These are phyloP conservation scores for Thecaphora frezii DNA, from an alignment of 1,284 basidiomycete genomes.

Conservation along the genomic window DNA sequence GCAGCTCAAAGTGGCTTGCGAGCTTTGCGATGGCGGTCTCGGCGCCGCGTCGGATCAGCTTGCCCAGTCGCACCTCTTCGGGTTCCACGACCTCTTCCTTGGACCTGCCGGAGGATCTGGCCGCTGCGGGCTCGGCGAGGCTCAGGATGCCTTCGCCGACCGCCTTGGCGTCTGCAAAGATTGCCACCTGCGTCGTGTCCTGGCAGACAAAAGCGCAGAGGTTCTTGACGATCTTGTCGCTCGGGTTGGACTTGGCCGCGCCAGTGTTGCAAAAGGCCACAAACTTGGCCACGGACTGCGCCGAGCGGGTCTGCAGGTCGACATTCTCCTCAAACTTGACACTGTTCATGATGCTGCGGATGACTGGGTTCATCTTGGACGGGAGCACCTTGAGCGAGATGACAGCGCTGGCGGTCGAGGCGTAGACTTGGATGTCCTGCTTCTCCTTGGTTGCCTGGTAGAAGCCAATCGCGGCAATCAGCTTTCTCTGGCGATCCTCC, in stretches of 20 bases:
- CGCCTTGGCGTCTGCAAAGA: slow-evolving; percentile 73
- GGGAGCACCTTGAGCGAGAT: slow-evolving; percentile 63
- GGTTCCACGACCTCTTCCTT: slow-evolving; percentile 60
- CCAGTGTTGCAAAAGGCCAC: slow-evolving; percentile 77
- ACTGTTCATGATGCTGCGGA: slow-evolving; percentile 95
- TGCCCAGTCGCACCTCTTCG: slow-evolving; percentile 56
- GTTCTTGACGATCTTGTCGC: slow-evolving; percentile 97
- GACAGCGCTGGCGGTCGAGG: slow-evolving; percentile 86
- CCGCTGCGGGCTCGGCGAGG: slow-evolving; percentile 62
- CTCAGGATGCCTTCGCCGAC: slow-evolving; percentile 75
- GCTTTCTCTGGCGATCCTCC: slow-evolving; percentile 74
- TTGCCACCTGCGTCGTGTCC: slow-evolving; percentile 83
- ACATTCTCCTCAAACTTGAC: slow-evolving; percentile 83
- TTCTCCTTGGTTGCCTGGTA: slow-evolving; percentile 81
- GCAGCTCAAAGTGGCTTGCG: slow-evolving; percentile 74
- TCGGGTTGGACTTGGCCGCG: slow-evolving; percentile 65
- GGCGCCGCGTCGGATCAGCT: slow-evolving; percentile 74
- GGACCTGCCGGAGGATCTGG: neutral
- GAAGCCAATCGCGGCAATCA: slow-evolving; percentile 76
- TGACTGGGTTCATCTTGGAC: slow-evolving; percentile 86
- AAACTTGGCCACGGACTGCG: slow-evolving; percentile 81
- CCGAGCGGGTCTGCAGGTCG: slow-evolving; percentile 86
- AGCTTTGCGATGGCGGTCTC: slow-evolving; percentile 78
- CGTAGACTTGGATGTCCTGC: slow-evolving; percentile 83
- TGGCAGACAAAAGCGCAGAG: slow-evolving; percentile 90